Conservation (phyloP, 176 grass and related monocot species). For the Oryza longistaminata region DNA sequence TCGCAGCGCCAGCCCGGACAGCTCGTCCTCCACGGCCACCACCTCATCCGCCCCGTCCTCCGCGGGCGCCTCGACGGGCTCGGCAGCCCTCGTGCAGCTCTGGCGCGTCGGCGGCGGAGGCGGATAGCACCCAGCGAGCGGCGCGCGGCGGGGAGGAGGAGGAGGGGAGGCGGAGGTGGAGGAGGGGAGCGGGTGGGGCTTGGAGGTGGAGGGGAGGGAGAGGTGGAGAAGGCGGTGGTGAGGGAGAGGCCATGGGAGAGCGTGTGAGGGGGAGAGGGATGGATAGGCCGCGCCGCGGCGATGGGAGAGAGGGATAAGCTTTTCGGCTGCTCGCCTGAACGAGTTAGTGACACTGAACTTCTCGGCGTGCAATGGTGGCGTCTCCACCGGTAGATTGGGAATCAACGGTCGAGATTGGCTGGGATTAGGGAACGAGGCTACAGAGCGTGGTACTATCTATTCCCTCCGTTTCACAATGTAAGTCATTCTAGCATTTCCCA, state of each 20-base stretch:
- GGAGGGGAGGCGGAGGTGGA: slow-evolving; percentile 16
- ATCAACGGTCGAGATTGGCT: background rate
- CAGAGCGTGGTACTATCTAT: too few species aligned
- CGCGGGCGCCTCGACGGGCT: slow-evolving; percentile 21
- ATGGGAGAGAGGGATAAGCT: slow-evolving; percentile 41
- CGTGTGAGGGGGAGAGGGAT: background rate
- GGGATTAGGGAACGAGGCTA: background rate
- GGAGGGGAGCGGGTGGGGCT: background rate
- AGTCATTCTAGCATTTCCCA: too few species aligned
- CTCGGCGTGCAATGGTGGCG: background rate
- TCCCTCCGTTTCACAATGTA: too few species aligned
- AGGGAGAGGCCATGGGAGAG: slow-evolving; percentile 66
- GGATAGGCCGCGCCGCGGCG: slow-evolving; percentile 42
- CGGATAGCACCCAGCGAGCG: slow-evolving; percentile 27
- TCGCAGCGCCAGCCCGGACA: slow-evolving; percentile 40
- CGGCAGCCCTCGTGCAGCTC: too few species aligned
- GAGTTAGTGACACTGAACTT: too few species aligned
- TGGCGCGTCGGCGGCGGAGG: slow-evolving; percentile 38
- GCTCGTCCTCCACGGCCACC: slow-evolving; percentile 45
- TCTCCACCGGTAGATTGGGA: background rate
- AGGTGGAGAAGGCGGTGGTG: slow-evolving; percentile 67
- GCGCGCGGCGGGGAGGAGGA: background rate
- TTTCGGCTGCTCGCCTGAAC: background rate
- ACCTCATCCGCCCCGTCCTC: slow-evolving; percentile 31
- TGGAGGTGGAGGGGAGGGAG: slow-evolving; percentile 54